phyloP scores from a whole-genome alignment of 2,329 filamentous ascomycete genomes.

The Diplodia corticola region DNA sequence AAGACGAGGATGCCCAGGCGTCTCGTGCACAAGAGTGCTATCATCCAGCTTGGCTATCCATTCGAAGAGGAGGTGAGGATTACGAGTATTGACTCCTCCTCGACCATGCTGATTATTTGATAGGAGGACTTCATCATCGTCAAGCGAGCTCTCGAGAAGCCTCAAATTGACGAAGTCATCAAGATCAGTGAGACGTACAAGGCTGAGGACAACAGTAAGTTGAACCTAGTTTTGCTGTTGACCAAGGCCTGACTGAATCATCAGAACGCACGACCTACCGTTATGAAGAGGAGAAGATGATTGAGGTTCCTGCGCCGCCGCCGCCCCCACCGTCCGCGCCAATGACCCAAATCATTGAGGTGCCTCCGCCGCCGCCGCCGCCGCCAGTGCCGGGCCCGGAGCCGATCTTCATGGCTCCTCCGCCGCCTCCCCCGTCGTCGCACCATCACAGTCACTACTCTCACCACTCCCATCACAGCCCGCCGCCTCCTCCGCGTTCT shows the following conservation, averaged over 20 bases:
- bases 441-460: constrained; percentile 12
- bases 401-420: constrained; percentile 32
- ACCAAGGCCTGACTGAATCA: constrained; percentile 35
- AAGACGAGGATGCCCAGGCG: constrained; percentile 85
- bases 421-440: constrained; percentile 25
- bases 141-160: constrained; percentile 79
- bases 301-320: constrained; percentile 24
- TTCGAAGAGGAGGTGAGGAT: constrained; percentile 76
- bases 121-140: constrained; percentile 81
- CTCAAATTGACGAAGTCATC: constrained; percentile 89
- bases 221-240: constrained; percentile 10
- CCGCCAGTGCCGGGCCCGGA: constrained; percentile 5
- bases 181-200: constrained; percentile 75
- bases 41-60: constrained; percentile 82
- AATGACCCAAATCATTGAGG: constrained; percentile 16
- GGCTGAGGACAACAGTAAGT: constrained; percentile 42
- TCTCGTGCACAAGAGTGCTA: constrained; percentile 75
- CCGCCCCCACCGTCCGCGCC: constrained; percentile 9
- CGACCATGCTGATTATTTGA: constrained; percentile 35
- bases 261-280: constrained; percentile 19
- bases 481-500: constrained; percentile 21
- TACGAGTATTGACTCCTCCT: background rate
- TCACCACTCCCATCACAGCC: constrained; percentile 17
- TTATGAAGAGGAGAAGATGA: constrained; percentile 17
- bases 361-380: constrained; percentile 26